These are phyloP conservation scores for Tricholoma matsutake DNA, from an alignment of 768 basidiomycete species.

Conservation along the genomic window DNA sequence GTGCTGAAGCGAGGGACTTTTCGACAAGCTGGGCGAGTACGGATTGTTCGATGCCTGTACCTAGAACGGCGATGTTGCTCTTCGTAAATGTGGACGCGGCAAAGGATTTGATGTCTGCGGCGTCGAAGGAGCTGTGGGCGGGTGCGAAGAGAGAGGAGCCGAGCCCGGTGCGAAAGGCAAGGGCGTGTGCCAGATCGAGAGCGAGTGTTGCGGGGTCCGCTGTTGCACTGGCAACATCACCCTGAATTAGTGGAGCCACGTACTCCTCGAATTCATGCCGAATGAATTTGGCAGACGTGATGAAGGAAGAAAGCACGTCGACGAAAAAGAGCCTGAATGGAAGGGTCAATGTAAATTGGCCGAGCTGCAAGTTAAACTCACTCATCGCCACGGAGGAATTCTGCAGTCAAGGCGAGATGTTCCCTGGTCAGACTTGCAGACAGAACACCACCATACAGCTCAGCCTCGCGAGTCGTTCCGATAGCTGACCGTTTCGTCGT, in stretches of 20 bases:
- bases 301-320: conserved; percentile 79
- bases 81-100: conserved; percentile 72
- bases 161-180: conserved; percentile 94
- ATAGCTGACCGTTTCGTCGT: conserved; percentile 84
- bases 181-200: conserved; percentile 80
- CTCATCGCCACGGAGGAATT: conserved; percentile 96
- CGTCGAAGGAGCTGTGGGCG: conserved; percentile 59
- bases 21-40: conserved; percentile 70
- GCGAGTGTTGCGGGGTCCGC: conserved; percentile 65
- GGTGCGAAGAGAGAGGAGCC: conserved; percentile 87
- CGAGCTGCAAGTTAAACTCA: conserved; percentile 42
- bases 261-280: conserved; percentile 77
- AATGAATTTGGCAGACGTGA: conserved; percentile 79
- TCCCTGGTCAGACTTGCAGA: conserved; percentile 83
- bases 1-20: conserved; percentile 52
- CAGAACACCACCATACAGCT: conserved; percentile 90
- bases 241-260: conserved; percentile 65
- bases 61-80: conserved; percentile 81
- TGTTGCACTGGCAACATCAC: conserved; percentile 62
- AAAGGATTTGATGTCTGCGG: conserved; percentile 69
- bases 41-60: conserved; percentile 77
- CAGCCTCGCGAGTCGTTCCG: conserved; percentile 87
- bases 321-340: conserved; percentile 78
- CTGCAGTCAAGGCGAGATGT: conserved; percentile 89
- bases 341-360: not conserved